Percentiles rank a stretch among this genome's conserved stretches.
phyloP scores from a whole-genome alignment of 257 asterid genomes.

The Cinchona pubescens region DNA sequence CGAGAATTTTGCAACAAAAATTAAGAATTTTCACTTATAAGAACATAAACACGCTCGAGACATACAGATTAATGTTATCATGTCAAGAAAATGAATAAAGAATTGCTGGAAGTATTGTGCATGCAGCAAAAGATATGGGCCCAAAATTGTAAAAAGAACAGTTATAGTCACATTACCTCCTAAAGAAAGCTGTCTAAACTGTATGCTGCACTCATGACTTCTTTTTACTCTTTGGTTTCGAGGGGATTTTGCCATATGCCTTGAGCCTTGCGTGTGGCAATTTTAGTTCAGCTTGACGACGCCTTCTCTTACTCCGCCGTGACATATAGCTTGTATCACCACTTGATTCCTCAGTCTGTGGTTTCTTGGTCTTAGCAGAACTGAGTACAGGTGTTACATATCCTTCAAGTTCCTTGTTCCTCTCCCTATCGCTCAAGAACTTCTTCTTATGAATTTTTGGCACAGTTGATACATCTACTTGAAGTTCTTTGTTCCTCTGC shows the following conservation, averaged over 20 bases:
- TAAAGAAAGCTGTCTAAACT: conserved; percentile 5
- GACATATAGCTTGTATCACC: conserved; percentile 35
- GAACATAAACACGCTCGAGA: not conserved
- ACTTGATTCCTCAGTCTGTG: conserved; percentile 22
- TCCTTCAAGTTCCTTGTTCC: too few relatives aligned
- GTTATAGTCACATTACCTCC: not conserved
- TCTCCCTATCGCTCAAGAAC: conserved; percentile 20
- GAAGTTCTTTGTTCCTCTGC: conserved; percentile 25
- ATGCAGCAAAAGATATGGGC: not conserved
- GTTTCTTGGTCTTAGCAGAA: conserved; percentile 25
- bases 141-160: not conserved
- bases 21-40: not conserved
- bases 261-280: conserved; percentile 39
- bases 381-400: conserved; percentile 21
- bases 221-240: conserved; percentile 56
- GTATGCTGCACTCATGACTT: conserved; percentile 19
- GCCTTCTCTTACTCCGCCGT: conserved; percentile 48
- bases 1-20: not conserved
- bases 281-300: conserved; percentile 49
- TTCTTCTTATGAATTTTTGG: conserved; percentile 23
- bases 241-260: conserved; percentile 54
- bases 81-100: not conserved
- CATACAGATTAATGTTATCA: not conserved
- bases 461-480: conserved; percentile 19
- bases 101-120: not conserved